Percentiles rank a stretch among this genome's conserved stretches.
Evolutionary conservation across 1,284 basidiomycete species (phyloP).

Genomic region (Fistulinella cinereoalba): DNA sequence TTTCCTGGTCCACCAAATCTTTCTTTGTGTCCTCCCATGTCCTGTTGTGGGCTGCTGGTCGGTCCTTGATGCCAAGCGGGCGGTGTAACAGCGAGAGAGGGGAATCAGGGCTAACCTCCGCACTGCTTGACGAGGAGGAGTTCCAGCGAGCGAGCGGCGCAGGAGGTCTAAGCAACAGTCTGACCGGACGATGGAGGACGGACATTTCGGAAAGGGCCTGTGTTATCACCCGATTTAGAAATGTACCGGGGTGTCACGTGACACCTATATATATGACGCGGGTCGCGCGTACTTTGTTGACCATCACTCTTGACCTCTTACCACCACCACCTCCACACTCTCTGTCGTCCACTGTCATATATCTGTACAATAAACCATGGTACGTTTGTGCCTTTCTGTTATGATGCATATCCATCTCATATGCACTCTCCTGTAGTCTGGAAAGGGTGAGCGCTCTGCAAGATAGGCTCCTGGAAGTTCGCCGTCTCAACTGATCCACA

Average conservation of each 20-base stretch:
- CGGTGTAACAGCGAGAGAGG: slow-evolving; percentile 58
- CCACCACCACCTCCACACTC: slow-evolving; percentile 39
- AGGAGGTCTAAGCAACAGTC: slow-evolving; percentile 9
- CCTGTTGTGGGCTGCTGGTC: slow-evolving; percentile 65
- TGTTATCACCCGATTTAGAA: slow-evolving; percentile 15
- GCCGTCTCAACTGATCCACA: slow-evolving; percentile 15
- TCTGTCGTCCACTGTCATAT: slow-evolving; percentile 12
- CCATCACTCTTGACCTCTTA: slow-evolving; percentile 39
- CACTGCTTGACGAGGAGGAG: slow-evolving; percentile 21
- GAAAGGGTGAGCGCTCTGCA: slow-evolving; percentile 41
- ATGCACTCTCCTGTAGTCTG: slow-evolving; percentile 37
- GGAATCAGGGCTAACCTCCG: slow-evolving; percentile 13
- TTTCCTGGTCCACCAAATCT: slow-evolving; percentile 72
- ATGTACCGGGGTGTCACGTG: slow-evolving; percentile 40
- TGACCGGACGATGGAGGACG: slow-evolving; percentile 15
- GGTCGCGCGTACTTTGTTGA: slow-evolving; percentile 39
- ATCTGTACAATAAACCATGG: slow-evolving; percentile 37
- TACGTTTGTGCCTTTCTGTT: slow-evolving; percentile 23
- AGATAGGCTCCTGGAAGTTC: slow-evolving; percentile 4
- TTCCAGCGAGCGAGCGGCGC: slow-evolving; percentile 16
- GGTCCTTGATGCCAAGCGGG: slow-evolving; percentile 63
- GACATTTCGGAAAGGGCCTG: slow-evolving; percentile 23
- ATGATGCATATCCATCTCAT: slow-evolving; percentile 11
- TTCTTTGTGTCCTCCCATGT: slow-evolving; percentile 68
- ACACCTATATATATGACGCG: slow-evolving; percentile 37